These are phyloP conservation scores for Colletotrichum somersetense DNA, from an alignment of 2,329 filamentous ascomycete genomes.

Conservation along the genomic window DNA sequence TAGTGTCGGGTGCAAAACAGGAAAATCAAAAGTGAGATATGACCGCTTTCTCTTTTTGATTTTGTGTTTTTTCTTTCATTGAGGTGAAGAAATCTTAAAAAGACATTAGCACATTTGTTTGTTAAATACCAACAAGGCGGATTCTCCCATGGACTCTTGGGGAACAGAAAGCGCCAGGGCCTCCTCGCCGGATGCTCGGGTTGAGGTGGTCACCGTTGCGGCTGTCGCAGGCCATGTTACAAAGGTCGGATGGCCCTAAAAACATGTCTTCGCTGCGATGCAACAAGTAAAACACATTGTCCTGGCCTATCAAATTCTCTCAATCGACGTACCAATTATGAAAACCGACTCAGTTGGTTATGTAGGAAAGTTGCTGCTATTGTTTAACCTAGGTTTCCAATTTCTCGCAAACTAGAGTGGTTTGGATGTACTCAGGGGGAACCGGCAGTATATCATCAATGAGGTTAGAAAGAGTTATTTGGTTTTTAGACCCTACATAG, in stretches of 20 bases:
- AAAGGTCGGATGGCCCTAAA: slow-evolving; percentile 14
- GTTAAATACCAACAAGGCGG: slow-evolving; percentile 1
- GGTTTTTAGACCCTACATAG: slow-evolving; percentile 8
- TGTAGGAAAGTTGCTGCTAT: not conserved
- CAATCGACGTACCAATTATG: not conserved
- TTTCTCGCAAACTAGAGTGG: not conserved
- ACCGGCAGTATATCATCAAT: not conserved
- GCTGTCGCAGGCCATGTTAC: slow-evolving; percentile 20
- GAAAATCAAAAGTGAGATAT: not conserved
- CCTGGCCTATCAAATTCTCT: not conserved
- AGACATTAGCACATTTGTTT: not conserved
- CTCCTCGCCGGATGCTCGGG: slow-evolving; percentile 11
- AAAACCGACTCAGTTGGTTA: not conserved
- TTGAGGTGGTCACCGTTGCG: not conserved
- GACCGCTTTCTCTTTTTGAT: not conserved
- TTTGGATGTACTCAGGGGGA: not conserved
- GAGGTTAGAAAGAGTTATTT: not conserved
- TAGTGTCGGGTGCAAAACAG: not conserved
- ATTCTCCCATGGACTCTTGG: not conserved
- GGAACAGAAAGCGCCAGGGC: not conserved
- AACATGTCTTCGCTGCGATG: slow-evolving; percentile 2
- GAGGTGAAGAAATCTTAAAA: not conserved
- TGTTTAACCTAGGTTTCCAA: not conserved
- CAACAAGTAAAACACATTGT: not conserved
- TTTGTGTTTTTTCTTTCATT: not conserved